phyloP scores from a whole-genome alignment of 768 basidiomycete genomes.

The Panus rudis region DNA sequence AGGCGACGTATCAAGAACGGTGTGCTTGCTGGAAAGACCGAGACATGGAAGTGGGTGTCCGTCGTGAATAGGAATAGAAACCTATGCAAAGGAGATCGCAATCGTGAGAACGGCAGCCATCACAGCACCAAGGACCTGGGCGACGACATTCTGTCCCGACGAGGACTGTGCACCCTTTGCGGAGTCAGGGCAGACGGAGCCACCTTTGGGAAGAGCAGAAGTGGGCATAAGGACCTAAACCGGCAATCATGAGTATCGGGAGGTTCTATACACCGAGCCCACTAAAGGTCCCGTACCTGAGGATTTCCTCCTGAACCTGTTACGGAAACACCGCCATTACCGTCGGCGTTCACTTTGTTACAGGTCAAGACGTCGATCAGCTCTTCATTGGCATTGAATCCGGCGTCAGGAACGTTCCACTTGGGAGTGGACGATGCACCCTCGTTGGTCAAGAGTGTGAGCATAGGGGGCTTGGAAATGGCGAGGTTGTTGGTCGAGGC shows the following conservation, averaged over 20 bases:
- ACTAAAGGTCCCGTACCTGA: constrained; percentile 25
- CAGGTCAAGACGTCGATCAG: constrained; percentile 53
- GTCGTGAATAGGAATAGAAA: background rate
- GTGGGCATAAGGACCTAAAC: constrained; percentile 30
- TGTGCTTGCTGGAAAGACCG: too few relatives aligned
- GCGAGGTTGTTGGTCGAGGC: constrained; percentile 35
- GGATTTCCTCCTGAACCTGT: constrained; percentile 39
- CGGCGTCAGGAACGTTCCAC: constrained; percentile 39
- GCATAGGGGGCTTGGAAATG: constrained; percentile 49
- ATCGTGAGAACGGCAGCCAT: background rate
- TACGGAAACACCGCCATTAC: constrained; percentile 35
- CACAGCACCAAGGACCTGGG: background rate
- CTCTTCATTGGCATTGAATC: constrained; percentile 32
- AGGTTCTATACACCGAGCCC: too few relatives aligned
- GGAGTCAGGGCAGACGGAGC: constrained; percentile 14
- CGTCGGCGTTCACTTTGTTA: constrained; percentile 27
- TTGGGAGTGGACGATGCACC: constrained; percentile 32
- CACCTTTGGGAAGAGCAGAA: constrained; percentile 19
- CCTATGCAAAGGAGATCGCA: background rate
- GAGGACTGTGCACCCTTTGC: constrained; percentile 11
- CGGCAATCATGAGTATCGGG: background rate
- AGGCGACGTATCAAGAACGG: too few relatives aligned
- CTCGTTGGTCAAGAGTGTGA: constrained; percentile 49
- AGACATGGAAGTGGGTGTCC: background rate
- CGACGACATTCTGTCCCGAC: background rate